A percentile compares a stretch with the other conserved stretches of the same genome.
These are phyloP conservation scores for Fusarium torreyae DNA, from an alignment of 2,329 filamentous ascomycete genomes.

Conservation along the genomic window DNA sequence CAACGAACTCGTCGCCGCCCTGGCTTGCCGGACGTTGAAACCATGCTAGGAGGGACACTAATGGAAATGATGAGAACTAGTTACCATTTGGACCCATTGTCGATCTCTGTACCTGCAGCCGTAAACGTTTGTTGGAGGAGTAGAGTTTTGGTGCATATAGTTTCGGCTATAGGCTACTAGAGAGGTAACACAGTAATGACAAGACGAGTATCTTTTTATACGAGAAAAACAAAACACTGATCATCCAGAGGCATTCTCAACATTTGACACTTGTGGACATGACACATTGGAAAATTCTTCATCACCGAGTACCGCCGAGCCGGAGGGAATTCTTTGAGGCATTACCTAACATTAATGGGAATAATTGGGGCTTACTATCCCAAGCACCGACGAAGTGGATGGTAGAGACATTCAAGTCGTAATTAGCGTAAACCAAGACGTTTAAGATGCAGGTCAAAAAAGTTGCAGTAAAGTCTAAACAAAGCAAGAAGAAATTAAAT, in stretches of 20 bases:
- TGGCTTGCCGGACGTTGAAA: conserved; percentile 12
- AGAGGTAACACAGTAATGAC: too few species aligned
- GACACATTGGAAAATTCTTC: background rate
- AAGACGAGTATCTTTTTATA: too few species aligned
- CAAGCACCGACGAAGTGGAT: conserved; percentile 2
- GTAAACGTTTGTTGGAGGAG: too few species aligned
- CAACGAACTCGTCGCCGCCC: background rate
- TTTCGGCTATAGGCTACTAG: too few species aligned
- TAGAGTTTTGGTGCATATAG: too few species aligned
- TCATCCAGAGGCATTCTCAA: too few species aligned
- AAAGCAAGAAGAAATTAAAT: background rate
- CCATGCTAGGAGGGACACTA: conserved; percentile 9
- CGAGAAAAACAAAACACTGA: too few species aligned
- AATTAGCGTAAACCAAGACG: background rate
- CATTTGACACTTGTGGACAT: too few species aligned
- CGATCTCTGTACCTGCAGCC: conserved; percentile 21
- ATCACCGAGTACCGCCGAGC: conserved; percentile 27
- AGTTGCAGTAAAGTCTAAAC: background rate
- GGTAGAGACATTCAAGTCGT: too few species aligned
- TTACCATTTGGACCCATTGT: conserved; percentile 4
- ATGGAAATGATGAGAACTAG: conserved; percentile 4
- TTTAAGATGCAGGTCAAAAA: background rate
- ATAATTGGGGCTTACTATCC: conserved; percentile 16
- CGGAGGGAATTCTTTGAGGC: background rate
- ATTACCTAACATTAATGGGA: conserved; percentile 24